Evolutionary conservation across 2,329 filamentous ascomycete genomes (phyloP), one percentile per base, ranked within the genome.

Genomic region (Fusarium transvaalense): DNA sequence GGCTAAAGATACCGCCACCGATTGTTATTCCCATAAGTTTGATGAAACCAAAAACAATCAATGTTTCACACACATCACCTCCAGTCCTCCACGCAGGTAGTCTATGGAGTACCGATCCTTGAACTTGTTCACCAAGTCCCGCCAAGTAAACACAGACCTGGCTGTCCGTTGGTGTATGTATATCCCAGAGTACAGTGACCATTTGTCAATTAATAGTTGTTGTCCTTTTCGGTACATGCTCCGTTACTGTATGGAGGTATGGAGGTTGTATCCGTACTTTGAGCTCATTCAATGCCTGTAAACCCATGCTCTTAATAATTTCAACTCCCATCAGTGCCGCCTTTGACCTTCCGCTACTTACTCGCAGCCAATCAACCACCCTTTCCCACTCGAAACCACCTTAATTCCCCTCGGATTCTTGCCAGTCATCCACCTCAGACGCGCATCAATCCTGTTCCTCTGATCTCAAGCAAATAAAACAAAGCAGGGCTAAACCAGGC

Each of bases 391-490:
- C 66, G 66, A 69, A 69, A 69, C 66, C 45, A 62, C 61, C 47
- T 45, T 68, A 48, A 52, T 38, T 54, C 42, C 57, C 66, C 58
- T 64, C 46, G 51, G 46, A 31, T 38, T 60, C 23, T 23, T 21
- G 45, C 45, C 50, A 39, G 39, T 31, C 48, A 53, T 46, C 29
- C 50, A 53, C 21, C 38, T 56, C 32, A 51, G 51, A 66, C 48
- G 52, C 66, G 56, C 66, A 69, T 69, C 66, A 46, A 53, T 66
- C 61, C 47, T 68, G 65, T 69, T 66, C 65, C 52, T 69, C 53
- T 42, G 61, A 43, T 58, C 61, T 54, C 56, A 43, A 69, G 47
- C 59, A 64, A 64, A 64, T 43, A 64, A 57, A 52, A 66, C 37
- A 55, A 50, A 62, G 15, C 38, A 43, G 35, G 39, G 31, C 41